Evolutionary conservation across 768 basidiomycete species (phyloP).

Genomic region (Tulasnella sp.): DNA sequence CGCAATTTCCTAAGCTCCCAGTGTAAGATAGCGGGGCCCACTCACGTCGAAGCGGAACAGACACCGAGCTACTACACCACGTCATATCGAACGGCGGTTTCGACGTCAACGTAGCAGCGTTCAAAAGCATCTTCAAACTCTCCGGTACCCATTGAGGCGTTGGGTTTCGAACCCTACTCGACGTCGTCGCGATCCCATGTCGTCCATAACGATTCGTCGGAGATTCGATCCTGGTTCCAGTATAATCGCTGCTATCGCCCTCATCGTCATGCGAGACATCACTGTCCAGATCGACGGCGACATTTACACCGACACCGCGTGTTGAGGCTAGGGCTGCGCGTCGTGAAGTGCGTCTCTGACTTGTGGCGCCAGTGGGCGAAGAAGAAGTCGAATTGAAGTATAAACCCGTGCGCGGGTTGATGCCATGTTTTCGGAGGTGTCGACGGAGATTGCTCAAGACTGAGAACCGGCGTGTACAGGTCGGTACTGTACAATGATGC

Average conservation of each 20-base stretch:
- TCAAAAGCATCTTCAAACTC: not conserved
- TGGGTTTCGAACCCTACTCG: not conserved
- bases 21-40: not conserved
- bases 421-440: constrained; percentile 1
- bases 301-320: not conserved
- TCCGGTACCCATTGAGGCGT: constrained; percentile 5
- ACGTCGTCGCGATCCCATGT: not conserved
- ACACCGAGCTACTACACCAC: not conserved
- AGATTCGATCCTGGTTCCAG: no score
- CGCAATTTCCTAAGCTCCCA: not conserved
- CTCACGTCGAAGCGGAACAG: constrained; percentile 10
- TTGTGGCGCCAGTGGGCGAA: no score
- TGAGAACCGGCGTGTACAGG: constrained; percentile 1
- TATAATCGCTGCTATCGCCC: no score
- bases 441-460: constrained; percentile 11
- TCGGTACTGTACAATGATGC: not conserved
- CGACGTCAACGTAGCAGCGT: not conserved
- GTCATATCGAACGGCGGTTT: constrained; percentile 5
- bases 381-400: not conserved
- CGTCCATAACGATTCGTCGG: no score
- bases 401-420: not conserved
- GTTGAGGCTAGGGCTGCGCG: not conserved
- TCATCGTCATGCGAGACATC: no score
- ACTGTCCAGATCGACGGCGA: no score
- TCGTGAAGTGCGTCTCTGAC: no score